Percentiles rank a stretch among this genome's conserved stretches.
Evolutionary conservation across 1,284 basidiomycete genomes (phyloP).

Genomic region (Phaffia rhodozyma): DNA sequence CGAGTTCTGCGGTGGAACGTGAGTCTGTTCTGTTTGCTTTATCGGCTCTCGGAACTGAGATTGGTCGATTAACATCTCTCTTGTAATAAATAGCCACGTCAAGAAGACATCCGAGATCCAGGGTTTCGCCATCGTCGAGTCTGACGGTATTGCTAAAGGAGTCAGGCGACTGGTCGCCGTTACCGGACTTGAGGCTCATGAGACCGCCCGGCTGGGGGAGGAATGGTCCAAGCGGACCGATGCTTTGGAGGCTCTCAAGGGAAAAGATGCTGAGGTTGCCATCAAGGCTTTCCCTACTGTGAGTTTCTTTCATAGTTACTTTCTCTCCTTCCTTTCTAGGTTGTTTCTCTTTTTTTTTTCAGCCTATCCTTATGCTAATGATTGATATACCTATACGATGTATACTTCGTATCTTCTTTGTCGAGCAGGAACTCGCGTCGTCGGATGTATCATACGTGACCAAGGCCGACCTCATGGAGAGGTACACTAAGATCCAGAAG

Average conservation of each 20-base stretch:
- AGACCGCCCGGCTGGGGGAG: constrained; percentile 60
- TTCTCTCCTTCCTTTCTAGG: background rate
- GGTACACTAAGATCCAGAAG: constrained; percentile 59
- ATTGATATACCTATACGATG: background rate
- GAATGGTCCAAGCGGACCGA: constrained; percentile 54
- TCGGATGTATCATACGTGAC: constrained; percentile 75
- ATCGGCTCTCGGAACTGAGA: background rate
- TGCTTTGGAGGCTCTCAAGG: constrained; percentile 50
- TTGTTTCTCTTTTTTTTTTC: background rate
- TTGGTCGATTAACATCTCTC: background rate
- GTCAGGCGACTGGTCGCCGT: constrained; percentile 89
- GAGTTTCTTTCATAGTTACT: constrained; percentile 30
- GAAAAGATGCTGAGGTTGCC: constrained; percentile 70
- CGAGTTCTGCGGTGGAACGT: constrained; percentile 98
- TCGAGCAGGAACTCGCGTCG: constrained; percentile 64
- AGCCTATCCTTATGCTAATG: background rate
- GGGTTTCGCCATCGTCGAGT: constrained; percentile 85
- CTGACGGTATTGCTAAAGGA: constrained; percentile 95
- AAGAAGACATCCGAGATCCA: constrained; percentile 91
- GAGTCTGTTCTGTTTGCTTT: constrained; percentile 32
- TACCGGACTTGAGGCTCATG: constrained; percentile 83
- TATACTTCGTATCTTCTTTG: background rate
- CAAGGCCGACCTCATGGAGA: constrained; percentile 71
- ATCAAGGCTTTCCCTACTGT: constrained; percentile 72
- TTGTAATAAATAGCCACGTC: constrained; percentile 54